Percentiles rank a stretch among this genome's conserved stretches.
These are phyloP conservation scores for Paramyrothecium roridum DNA, from an alignment of 2,329 filamentous ascomycete genomes.

Conservation along the genomic window DNA sequence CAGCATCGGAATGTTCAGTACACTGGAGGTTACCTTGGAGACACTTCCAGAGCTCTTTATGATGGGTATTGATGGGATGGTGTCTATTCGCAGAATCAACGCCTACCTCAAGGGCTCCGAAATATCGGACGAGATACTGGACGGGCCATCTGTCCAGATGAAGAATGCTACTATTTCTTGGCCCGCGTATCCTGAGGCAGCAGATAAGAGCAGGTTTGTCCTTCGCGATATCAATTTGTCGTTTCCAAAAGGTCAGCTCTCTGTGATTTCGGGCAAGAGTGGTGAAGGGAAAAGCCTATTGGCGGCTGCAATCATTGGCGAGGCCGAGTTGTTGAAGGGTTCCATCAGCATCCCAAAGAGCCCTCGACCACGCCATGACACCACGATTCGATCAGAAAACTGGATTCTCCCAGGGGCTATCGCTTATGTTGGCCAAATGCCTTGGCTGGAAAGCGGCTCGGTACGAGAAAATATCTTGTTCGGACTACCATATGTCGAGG, in stretches of 20 bases:
- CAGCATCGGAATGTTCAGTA: slow-evolving; percentile 69
- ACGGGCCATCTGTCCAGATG: no score
- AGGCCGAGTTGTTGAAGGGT: slow-evolving; percentile 68
- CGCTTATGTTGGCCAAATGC: slow-evolving; percentile 75
- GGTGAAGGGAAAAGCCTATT: slow-evolving; percentile 76
- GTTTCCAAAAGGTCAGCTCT: slow-evolving; percentile 67
- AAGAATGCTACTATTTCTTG: slow-evolving; percentile 70
- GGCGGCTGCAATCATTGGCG: slow-evolving; percentile 70
- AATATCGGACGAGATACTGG: no score
- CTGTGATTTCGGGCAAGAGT: slow-evolving; percentile 73
- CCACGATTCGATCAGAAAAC: slow-evolving; percentile 57
- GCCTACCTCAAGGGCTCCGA: slow-evolving; percentile 68
- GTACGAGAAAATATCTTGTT: slow-evolving; percentile 78
- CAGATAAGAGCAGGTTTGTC: slow-evolving; percentile 59
- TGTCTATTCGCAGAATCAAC: slow-evolving; percentile 71
- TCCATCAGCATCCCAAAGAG: slow-evolving; percentile 51
- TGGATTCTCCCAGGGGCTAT: slow-evolving; percentile 72
- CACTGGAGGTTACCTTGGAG: slow-evolving; percentile 67
- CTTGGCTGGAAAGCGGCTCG: slow-evolving; percentile 81
- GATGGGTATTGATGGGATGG: slow-evolving; percentile 65
- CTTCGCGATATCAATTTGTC: slow-evolving; percentile 61
- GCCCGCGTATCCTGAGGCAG: slow-evolving; percentile 62
- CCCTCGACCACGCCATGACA: slow-evolving; percentile 51
- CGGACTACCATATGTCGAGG: slow-evolving; percentile 64
- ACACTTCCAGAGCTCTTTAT: slow-evolving; percentile 73